Evolutionary conservation across 306 rosid species (phyloP), one percentile per base, ranked within the genome.

Genomic region (Pyrus bretschneideri): DNA sequence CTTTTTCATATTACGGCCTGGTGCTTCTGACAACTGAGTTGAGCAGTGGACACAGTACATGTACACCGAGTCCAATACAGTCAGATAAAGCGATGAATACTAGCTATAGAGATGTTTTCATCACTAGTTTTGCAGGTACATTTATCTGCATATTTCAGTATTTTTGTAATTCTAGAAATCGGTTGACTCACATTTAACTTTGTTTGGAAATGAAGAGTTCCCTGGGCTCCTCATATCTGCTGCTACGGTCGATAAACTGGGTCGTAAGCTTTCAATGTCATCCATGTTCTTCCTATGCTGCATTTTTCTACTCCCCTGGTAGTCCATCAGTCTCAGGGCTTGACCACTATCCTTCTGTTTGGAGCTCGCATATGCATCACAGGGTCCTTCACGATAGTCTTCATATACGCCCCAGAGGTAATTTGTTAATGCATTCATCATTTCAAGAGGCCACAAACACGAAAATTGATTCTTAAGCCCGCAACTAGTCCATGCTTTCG

Each of bases 361-460:
- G 97, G 97, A 82, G 99, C 99, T 87, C 99, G 97, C 83, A 69
- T 87, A 68, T 95, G 99, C 88, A 92, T 95, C 84, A 92, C 97
- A 25, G 85, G 85, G 55, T 88, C 97, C 72, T 95, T 92, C 86
- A 91, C 97, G 22, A 81, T 92, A 70, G 80, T 95, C 68, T 95
- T 89, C 69, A 95, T 95, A 79, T 95, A 95, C 75, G 99, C 99
- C 68, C 99, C 99, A 13, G 99, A 95, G 97, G 99, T 93, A 85
- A 84, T 61, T 46, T 68, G 57, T 67, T 66, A 68, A 77, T 31
- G 25, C 29, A 17, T 46, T 38, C 78, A 27, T 44, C 21, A 44
- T 64, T 42, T 64, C 44, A 45, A 33, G 57, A 57, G 62, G 22
- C 42, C 25, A 52, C 74, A 23, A 11, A 35, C 25, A 46, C 22